Evolutionary conservation across 371 early-diverging fungal genomes (phyloP).

Genomic region (Amoeboaphelidium protococcarum): DNA sequence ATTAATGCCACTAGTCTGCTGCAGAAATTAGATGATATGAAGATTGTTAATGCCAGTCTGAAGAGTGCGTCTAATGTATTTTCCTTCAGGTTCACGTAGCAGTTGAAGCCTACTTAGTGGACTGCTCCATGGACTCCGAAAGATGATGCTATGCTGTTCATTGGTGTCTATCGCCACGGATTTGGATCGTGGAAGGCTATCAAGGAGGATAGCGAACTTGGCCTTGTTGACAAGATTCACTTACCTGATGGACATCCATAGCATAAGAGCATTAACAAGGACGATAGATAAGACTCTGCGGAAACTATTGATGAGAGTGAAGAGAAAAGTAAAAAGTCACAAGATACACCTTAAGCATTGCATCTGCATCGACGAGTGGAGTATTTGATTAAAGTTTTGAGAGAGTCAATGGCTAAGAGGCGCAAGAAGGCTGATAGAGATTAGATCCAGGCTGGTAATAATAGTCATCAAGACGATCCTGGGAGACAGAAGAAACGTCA

Average conservation of each 20-base stretch:
- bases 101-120: slow-evolving; percentile 66
- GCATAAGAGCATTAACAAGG: slow-evolving; percentile 12
- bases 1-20: slow-evolving; percentile 56
- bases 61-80: not conserved
- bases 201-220: slow-evolving; percentile 41
- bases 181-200: slow-evolving; percentile 78
- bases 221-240: slow-evolving; percentile 5
- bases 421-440: not conserved
- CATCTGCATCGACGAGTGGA: slow-evolving; percentile 71
- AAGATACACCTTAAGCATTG: slow-evolving; percentile 40
- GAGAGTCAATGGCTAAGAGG: slow-evolving; percentile 15
- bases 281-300: slow-evolving; percentile 7
- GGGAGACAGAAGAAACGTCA: slow-evolving; percentile 1
- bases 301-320: slow-evolving; percentile 9
- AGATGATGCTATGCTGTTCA: slow-evolving; percentile 85
- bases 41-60: slow-evolving; percentile 5
- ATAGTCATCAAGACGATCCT: not conserved
- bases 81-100: slow-evolving; percentile 28
- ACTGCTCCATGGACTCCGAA: slow-evolving; percentile 55
- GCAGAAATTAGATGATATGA: slow-evolving; percentile 27
- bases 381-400: slow-evolving; percentile 51
- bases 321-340: slow-evolving; percentile 11
- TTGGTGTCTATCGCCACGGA: slow-evolving; percentile 76
- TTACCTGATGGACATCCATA: slow-evolving; percentile 9
- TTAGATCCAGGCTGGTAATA: not conserved